Evolutionary conservation across 352 stramenopile genomes (phyloP).

Genomic region (Phytophthora fragariaefolia): DNA sequence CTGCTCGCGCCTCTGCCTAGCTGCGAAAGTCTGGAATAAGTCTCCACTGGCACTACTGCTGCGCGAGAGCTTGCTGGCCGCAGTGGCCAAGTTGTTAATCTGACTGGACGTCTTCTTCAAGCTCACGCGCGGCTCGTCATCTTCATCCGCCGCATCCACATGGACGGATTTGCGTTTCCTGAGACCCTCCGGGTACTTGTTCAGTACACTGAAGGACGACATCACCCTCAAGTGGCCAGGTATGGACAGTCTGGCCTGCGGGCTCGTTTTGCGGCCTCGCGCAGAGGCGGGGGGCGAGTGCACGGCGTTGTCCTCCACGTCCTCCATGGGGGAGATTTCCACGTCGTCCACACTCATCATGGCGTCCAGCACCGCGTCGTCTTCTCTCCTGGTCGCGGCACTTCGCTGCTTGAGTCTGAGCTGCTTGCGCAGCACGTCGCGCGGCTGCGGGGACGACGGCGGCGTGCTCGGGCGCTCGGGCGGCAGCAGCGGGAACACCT

Average conservation of each 20-base stretch:
- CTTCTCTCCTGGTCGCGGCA: slow-evolving; percentile 1
- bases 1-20: slow-evolving; percentile 30
- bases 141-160: slow-evolving; percentile 45
- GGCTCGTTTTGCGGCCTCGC: slow-evolving; percentile 20
- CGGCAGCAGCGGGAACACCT: slow-evolving; percentile 50
- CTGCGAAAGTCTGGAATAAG: slow-evolving; percentile 40
- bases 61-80: slow-evolving; percentile 27
- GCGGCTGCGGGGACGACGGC: slow-evolving; percentile 79
- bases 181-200: slow-evolving; percentile 70
- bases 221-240: slow-evolving; percentile 57
- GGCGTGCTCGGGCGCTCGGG: slow-evolving; percentile 68
- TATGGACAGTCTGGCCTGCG: slow-evolving; percentile 55
- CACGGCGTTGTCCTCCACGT: slow-evolving; percentile 37
- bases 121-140: slow-evolving; percentile 26
- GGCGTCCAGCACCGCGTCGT: slow-evolving; percentile 16
- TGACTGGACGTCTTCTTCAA: slow-evolving; percentile 81
- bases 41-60: slow-evolving; percentile 32
- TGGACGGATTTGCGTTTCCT: slow-evolving; percentile 81
- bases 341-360: slow-evolving; percentile 68
- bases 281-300: slow-evolving; percentile 21
- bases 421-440: slow-evolving; percentile 77
- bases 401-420: slow-evolving; percentile 59
- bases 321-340: slow-evolving; percentile 57
- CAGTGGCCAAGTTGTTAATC: slow-evolving; percentile 55
- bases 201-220: slow-evolving; percentile 68